phyloP scores from a whole-genome alignment of 2,329 filamentous ascomycete genomes.

The Phoma sp. region DNA sequence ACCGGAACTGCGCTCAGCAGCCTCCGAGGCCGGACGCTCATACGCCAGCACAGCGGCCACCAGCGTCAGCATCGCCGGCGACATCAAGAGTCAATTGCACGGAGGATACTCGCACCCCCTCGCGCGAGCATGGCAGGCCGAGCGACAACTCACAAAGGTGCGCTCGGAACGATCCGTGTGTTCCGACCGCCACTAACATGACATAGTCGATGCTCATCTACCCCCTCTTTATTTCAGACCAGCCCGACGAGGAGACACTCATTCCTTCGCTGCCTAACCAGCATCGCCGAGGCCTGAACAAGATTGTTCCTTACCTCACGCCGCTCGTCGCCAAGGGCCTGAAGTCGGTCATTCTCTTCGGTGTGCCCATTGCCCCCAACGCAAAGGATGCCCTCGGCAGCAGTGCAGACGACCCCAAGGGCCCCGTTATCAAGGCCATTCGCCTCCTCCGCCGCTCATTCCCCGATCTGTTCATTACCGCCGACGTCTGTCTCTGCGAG shows the following conservation, averaged over 20 bases:
- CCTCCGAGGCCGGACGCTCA: slow-evolving; percentile 56
- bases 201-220: slow-evolving; percentile 95
- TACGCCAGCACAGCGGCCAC: slow-evolving; percentile 62
- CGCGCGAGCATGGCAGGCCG: slow-evolving; percentile 60
- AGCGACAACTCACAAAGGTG: slow-evolving; percentile 61
- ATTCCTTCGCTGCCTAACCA: slow-evolving; percentile 94
- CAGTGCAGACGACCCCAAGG: slow-evolving; percentile 88
- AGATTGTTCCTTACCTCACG: slow-evolving; percentile 81
- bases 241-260: slow-evolving; percentile 87
- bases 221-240: slow-evolving; percentile 94
- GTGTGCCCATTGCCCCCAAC: slow-evolving; percentile 81
- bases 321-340: slow-evolving; percentile 90
- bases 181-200: slow-evolving; percentile 25
- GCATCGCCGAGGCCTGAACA: slow-evolving; percentile 86
- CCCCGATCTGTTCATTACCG: slow-evolving; percentile 87
- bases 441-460: slow-evolving; percentile 83
- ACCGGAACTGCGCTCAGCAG: slow-evolving; percentile 53
- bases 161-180: slow-evolving; percentile 12
- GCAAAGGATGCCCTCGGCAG: slow-evolving; percentile 93
- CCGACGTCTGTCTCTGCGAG: slow-evolving; percentile 96
- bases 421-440: slow-evolving; percentile 89
- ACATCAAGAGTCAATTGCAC: slow-evolving; percentile 61
- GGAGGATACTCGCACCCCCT: slow-evolving; percentile 61
- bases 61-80: slow-evolving; percentile 60
- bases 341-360: slow-evolving; percentile 92